These are phyloP conservation scores for Ophiostoma sp. DNA, from an alignment of 2,329 filamentous ascomycete species.

Conservation along the genomic window DNA sequence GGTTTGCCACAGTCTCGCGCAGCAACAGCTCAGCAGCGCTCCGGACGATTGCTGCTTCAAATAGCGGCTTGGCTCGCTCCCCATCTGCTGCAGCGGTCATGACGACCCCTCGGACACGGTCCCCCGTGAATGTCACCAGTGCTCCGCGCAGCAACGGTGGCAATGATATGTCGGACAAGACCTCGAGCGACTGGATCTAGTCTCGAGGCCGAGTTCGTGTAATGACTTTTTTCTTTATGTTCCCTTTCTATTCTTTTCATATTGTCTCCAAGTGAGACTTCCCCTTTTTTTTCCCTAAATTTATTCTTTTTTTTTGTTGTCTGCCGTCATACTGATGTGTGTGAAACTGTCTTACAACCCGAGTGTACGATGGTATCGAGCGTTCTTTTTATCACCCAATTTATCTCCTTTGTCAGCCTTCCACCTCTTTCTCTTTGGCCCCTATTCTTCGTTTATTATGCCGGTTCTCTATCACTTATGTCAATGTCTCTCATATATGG, in stretches of 20 bases:
- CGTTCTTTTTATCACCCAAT: slow-evolving; percentile 11
- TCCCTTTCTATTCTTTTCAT: not conserved
- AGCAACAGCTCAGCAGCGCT: slow-evolving; percentile 24
- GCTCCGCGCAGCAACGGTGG: not conserved
- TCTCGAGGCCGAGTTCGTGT: not conserved
- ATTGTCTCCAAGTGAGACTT: not conserved
- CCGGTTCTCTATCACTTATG: not conserved
- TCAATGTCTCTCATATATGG: not conserved
- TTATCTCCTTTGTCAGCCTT: not conserved
- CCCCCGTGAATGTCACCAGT: slow-evolving; percentile 1
- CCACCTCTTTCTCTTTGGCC: not conserved
- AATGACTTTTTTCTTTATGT: slow-evolving; percentile 12
- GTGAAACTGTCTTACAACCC: not conserved
- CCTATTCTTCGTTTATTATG: not conserved
- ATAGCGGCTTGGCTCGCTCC: slow-evolving; percentile 8
- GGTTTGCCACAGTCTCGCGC: slow-evolving; percentile 35
- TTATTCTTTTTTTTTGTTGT: not conserved
- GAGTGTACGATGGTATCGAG: slow-evolving; percentile 8
- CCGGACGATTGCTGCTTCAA: not conserved
- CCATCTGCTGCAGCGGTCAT: not conserved
- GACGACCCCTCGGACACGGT: not conserved
- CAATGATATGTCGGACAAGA: slow-evolving; percentile 16
- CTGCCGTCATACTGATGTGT: not conserved
- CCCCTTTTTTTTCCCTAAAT: not conserved
- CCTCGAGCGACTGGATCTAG: slow-evolving; percentile 26